Conservation (phyloP, 768 basidiomycete genomes). For the Agaricus subrufescens region DNA sequence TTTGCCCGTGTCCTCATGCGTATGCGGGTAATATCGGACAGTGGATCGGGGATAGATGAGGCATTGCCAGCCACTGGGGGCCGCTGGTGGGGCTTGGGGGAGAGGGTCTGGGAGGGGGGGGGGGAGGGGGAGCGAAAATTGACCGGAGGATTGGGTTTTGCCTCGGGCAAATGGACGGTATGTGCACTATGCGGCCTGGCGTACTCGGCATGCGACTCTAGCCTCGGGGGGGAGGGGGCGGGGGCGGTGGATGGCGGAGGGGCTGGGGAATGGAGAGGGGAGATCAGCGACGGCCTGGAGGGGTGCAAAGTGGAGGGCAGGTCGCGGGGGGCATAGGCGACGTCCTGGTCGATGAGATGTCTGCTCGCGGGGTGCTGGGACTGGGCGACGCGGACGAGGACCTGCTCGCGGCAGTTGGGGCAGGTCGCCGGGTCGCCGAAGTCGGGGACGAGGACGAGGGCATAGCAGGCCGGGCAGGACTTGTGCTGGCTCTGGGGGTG, state of each 20-base stretch:
- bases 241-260: neutral
- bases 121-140: conserved; percentile 8
- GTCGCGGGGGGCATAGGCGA: conserved; percentile 18
- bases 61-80: conserved; percentile 1
- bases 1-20: conserved; percentile 69
- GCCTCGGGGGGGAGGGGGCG: neutral
- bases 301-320: conserved; percentile 12
- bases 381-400: conserved; percentile 6
- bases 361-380: neutral
- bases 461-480: conserved; percentile 6
- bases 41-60: conserved; percentile 40
- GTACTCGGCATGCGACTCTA: neutral
- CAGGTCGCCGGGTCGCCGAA: conserved; percentile 10
- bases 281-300: no score
- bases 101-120: conserved; percentile 11
- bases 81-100: conserved; percentile 2
- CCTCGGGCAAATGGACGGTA: conserved; percentile 3
- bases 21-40: conserved; percentile 71
- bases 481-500: conserved; percentile 4
- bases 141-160: conserved; percentile 3
- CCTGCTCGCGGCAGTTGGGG: conserved; percentile 22
- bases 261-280: no score
- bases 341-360: conserved; percentile 15
- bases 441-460: conserved; percentile 5
- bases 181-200: conserved; percentile 3